Base-by-base conservation (phyloP, 768 basidiomycete genomes). In the Hygrophorus pudorinus region DNA sequence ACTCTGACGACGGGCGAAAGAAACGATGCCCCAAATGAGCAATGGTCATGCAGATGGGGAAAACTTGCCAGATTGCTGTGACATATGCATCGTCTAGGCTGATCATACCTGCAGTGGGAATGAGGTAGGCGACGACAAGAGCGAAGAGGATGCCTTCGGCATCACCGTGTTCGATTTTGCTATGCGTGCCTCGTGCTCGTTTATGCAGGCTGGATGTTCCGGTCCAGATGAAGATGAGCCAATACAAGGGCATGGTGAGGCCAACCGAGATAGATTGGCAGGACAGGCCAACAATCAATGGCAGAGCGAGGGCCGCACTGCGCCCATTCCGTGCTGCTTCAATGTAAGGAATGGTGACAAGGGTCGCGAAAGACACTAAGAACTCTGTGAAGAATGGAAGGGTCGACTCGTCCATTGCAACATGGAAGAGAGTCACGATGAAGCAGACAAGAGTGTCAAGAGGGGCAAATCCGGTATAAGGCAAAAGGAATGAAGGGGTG, bases 21-120 rank as follows among this genome's bases (percentile, higher is more conserved):
- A 65, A 32, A 12, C 70, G 59, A 50, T 79, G 70, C 0, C 50
- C 37, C 6, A 53, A 51, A 21, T 65, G 58, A 1, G 69, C 66
- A n/a, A 73, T 2, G n/a, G 65, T 64, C 33, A 72, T 57, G 48
- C 63, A 61, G n/a, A 71, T 27, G 7, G 78, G 77, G 48, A 71
- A 77, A 20, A 64, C 48, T 48, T 78, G 76, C 77, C 77, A 79
- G 27, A 70, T 57, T 8, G 71, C 71, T 11, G 74, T 77, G 35
- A 76, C 55, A 37, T 49, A 49, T 0, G 71, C 63, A 41, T 70
- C 68, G 18, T 59, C 53, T 20, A 73, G 45, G 36, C 62, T 24
- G 46, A 78, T 38, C 65, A 78, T 68, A 38, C 61, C 63, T 14
- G 63, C 44, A 5, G 73, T 67, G 7, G 76, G 75, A n/a, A 76